Percentiles rank a stretch among this genome's conserved stretches.
These are phyloP conservation scores for Fraxinus ornus DNA, from an alignment of 305 asterid genomes.

Conservation along the genomic window DNA sequence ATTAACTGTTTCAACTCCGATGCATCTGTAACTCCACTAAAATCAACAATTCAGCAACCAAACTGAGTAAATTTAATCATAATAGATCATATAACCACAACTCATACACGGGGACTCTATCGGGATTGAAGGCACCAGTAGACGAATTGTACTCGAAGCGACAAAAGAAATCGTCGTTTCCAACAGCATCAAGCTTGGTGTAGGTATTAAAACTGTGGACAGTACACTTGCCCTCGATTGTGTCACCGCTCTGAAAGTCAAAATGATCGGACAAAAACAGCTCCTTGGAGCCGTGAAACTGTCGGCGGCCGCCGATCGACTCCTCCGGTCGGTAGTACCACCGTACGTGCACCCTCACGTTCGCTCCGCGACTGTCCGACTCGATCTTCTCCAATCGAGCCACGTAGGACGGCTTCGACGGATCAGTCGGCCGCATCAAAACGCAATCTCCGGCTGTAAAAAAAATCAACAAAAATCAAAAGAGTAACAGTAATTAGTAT, in stretches of 20 bases:
- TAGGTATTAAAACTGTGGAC: constrained; percentile 82
- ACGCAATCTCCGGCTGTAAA: constrained; percentile 77
- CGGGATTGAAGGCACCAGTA: constrained; percentile 83
- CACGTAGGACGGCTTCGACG: constrained; percentile 79
- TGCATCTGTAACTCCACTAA: constrained; percentile 14
- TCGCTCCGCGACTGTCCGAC: constrained; percentile 67
- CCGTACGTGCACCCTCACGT: constrained; percentile 62
- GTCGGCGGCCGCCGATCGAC: constrained; percentile 80
- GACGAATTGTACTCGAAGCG: constrained; percentile 83
- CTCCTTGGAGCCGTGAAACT: constrained; percentile 83
- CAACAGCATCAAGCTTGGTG: constrained; percentile 81
- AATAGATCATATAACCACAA: constrained; percentile 3
- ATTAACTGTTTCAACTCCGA: background rate
- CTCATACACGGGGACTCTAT: constrained; percentile 81
- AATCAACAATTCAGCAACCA: constrained; percentile 4
- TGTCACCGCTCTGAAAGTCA: constrained; percentile 76
- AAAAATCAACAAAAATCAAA: constrained; percentile 11
- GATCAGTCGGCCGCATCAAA: constrained; percentile 71
- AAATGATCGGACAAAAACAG: constrained; percentile 77
- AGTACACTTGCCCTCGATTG: constrained; percentile 78
- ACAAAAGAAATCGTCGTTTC: constrained; percentile 78
- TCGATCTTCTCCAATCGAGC: constrained; percentile 81
- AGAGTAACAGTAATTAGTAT: background rate
- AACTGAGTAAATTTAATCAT: constrained; percentile 8
- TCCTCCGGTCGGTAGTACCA: constrained; percentile 97